Conservation (phyloP, 192 early-diverging fungal genomes). For the Coemansia sp. region DNA sequence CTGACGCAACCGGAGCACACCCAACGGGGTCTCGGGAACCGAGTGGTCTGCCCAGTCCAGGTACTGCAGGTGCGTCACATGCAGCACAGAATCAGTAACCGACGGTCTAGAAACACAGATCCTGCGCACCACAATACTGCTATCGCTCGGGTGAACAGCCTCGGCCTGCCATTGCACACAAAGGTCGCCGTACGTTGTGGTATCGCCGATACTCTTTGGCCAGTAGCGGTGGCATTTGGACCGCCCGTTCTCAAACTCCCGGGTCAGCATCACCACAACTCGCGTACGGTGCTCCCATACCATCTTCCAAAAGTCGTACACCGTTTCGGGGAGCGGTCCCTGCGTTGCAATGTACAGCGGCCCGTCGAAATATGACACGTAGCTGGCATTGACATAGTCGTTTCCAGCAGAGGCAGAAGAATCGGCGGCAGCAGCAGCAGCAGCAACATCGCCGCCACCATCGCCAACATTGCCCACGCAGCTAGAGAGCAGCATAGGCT, state of each 20-base stretch:
- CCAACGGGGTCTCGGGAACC: constrained; percentile 59
- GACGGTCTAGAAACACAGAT: constrained; percentile 44
- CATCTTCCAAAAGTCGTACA: constrained; percentile 91
- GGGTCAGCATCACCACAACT: constrained; percentile 89
- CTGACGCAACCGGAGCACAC: constrained; percentile 63
- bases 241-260: constrained; percentile 71
- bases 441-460: neutral
- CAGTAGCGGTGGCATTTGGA: constrained; percentile 88
- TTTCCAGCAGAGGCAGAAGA: neutral
- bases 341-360: constrained; percentile 85
- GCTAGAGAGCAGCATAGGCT: neutral
- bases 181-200: constrained; percentile 57
- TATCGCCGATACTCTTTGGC: constrained; percentile 58
- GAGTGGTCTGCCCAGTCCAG: constrained; percentile 84
- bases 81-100: constrained; percentile 22
- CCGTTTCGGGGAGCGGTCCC: constrained; percentile 77
- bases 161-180: constrained; percentile 59
- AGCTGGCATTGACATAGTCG: constrained; percentile 89
- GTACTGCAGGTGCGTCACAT: constrained; percentile 75
- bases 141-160: constrained; percentile 49
- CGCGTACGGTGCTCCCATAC: constrained; percentile 71
- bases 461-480: constrained; percentile 1
- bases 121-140: constrained; percentile 63
- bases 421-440: neutral
- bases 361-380: constrained; percentile 55